phyloP scores from a whole-genome alignment of 805 yeast genomes.

The Phaffomyces opuntiae region DNA sequence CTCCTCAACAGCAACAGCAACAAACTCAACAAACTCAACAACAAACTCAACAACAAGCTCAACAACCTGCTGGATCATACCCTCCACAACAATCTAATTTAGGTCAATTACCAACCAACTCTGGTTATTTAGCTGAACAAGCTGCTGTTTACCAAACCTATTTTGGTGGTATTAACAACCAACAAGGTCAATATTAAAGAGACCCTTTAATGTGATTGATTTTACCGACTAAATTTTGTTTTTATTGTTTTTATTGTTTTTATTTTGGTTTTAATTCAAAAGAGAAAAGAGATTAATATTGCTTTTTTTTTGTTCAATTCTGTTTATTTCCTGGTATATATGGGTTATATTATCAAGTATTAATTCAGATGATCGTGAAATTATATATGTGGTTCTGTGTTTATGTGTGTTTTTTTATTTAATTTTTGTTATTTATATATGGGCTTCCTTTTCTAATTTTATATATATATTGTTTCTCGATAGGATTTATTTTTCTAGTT shows the following conservation, averaged over 20 bases:
- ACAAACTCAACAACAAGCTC: conserved; percentile 16
- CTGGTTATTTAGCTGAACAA: conserved; percentile 44
- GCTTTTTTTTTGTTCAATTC: too few relatives aligned
- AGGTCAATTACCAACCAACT: conserved; percentile 35
- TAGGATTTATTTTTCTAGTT: too few relatives aligned
- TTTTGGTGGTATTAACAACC: conserved; percentile 50
- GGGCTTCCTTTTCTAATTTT: too few relatives aligned
- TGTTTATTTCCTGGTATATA: too few relatives aligned
- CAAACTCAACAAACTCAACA: conserved; percentile 15
- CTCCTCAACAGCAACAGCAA: conserved; percentile 18
- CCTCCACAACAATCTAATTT: conserved; percentile 37
- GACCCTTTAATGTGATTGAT: neutral
- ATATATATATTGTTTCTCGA: too few relatives aligned
- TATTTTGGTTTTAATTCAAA: neutral
- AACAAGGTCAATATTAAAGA: conserved; percentile 43
- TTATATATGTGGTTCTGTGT: too few relatives aligned
- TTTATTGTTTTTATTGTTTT: neutral
- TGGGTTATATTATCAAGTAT: too few relatives aligned
- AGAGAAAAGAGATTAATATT: too few relatives aligned
- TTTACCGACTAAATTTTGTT: neutral
- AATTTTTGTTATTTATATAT: too few relatives aligned
- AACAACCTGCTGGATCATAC: conserved; percentile 21
- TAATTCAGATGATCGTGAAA: too few relatives aligned
- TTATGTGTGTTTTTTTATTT: too few relatives aligned
- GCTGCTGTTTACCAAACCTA: conserved; percentile 58